Evolutionary conservation across 768 basidiomycete species (phyloP).

Genomic region (Mycena galopus): DNA sequence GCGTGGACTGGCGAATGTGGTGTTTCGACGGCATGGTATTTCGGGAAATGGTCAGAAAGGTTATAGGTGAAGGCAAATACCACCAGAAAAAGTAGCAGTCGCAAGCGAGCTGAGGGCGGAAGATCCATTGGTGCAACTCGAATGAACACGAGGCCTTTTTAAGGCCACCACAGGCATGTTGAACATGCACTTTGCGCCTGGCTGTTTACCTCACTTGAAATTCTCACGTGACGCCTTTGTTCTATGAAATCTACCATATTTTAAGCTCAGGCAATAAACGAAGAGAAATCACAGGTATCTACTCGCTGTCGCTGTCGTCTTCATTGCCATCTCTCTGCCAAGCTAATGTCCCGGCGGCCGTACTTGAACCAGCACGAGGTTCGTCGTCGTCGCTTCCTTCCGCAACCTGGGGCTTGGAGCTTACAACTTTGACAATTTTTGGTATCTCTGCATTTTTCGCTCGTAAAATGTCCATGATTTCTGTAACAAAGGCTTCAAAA

Average conservation of each 20-base stretch:
- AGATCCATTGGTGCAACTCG: slow-evolving; percentile 20
- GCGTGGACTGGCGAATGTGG: slow-evolving; percentile 40
- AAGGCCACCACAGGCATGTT: slow-evolving; percentile 17
- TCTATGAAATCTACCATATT: slow-evolving; percentile 2
- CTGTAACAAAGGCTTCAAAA: slow-evolving; percentile 50
- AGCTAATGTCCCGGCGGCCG: slow-evolving; percentile 43
- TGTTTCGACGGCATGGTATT: slow-evolving; percentile 9
- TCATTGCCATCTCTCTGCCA: slow-evolving; percentile 20
- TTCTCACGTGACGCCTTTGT: slow-evolving; percentile 17
- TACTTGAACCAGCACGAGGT: slow-evolving; percentile 48
- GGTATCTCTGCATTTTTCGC: slow-evolving; percentile 79
- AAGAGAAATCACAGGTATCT: slow-evolving; percentile 4
- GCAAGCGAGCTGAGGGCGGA: slow-evolving; percentile 19
- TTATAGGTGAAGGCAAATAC: slow-evolving; percentile 27
- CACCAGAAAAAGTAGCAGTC: slow-evolving; percentile 27
- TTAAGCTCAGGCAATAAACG: not conserved
- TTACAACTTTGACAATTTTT: slow-evolving; percentile 52
- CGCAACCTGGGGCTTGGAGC: slow-evolving; percentile 10
- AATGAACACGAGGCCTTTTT: slow-evolving; percentile 12
- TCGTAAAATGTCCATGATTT: slow-evolving; percentile 85
- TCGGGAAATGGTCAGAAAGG: slow-evolving; percentile 17
- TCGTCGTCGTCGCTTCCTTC: slow-evolving; percentile 22
- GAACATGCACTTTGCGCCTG: slow-evolving; percentile 29
- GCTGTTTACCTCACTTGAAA: slow-evolving; percentile 31
- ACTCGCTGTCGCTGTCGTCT: slow-evolving; percentile 34